These are phyloP conservation scores for Magnusiomyces paraingens DNA, from an alignment of 1,139 yeast species.

Conservation along the genomic window DNA sequence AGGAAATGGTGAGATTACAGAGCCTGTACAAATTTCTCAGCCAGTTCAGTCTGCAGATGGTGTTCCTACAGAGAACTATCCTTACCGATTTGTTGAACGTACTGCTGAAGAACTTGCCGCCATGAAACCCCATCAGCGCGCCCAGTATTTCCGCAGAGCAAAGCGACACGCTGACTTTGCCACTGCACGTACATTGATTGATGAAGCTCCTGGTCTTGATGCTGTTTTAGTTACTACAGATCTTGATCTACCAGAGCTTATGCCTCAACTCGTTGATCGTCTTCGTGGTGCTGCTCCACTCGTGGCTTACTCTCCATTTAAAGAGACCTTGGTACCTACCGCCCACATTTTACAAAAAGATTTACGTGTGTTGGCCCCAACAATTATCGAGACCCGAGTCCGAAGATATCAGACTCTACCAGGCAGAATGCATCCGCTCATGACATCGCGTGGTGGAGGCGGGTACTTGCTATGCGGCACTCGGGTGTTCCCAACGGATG, in stretches of 20 bases:
- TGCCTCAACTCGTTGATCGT: constrained; percentile 55
- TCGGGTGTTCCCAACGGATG: constrained; percentile 66
- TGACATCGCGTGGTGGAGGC: constrained; percentile 92
- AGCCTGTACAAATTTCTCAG: not conserved
- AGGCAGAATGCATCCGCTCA: constrained; percentile 89
- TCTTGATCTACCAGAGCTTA: constrained; percentile 57
- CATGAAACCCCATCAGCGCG: constrained; percentile 53
- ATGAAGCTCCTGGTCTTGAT: constrained; percentile 54
- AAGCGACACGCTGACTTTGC: constrained; percentile 45
- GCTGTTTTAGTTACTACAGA: constrained; percentile 71
- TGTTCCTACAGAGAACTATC: constrained; percentile 23
- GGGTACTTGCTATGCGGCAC: constrained; percentile 81
- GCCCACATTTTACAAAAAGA: constrained; percentile 64
- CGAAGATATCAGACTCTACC: constrained; percentile 88
- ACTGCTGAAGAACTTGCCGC: constrained; percentile 43
- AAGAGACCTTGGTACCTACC: constrained; percentile 68
- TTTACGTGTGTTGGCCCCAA: constrained; percentile 71
- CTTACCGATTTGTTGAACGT: constrained; percentile 37
- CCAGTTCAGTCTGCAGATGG: not conserved
- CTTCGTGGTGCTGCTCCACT: constrained; percentile 87
- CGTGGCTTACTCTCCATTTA: constrained; percentile 72
- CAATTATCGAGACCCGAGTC: constrained; percentile 74
- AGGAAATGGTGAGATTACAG: constrained; percentile 38
- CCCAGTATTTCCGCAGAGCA: constrained; percentile 61
- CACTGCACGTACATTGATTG: constrained; percentile 44